These are phyloP conservation scores for Pestalotiopsis sp. DNA, from an alignment of 2,329 filamentous ascomycete genomes.

Conservation along the genomic window DNA sequence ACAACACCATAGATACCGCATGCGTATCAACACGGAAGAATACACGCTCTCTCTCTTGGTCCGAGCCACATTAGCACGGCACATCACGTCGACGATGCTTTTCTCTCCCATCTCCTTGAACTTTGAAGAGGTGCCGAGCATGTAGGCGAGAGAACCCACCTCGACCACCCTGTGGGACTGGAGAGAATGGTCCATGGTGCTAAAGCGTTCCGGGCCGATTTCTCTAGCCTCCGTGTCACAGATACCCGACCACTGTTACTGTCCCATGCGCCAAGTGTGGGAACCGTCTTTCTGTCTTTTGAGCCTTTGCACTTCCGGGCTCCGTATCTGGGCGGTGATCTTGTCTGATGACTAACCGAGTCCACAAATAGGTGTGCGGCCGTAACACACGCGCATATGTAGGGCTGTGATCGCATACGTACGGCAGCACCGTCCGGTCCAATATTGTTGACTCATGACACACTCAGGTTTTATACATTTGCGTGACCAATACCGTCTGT, in stretches of 20 bases:
- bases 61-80: neutral
- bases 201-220: neutral
- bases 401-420: neutral
- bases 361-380: neutral
- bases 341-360: conserved; percentile 5
- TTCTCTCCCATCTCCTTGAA: neutral
- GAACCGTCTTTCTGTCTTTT: neutral
- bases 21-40: neutral
- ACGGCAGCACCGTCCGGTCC: neutral
- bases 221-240: conserved; percentile 1
- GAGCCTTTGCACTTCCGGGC: neutral
- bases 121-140: neutral
- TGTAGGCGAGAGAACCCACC: neutral
- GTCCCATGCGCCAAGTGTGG: neutral
- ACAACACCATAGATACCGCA: too few species aligned
- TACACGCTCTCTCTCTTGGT: neutral
- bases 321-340: neutral
- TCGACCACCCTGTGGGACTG: too few species aligned
- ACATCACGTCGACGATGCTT: neutral
- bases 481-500: neutral
- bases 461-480: neutral
- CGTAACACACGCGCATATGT: neutral
- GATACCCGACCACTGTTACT: neutral
- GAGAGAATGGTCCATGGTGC: neutral
- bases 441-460: neutral